phyloP scores from a whole-genome alignment of 257 asterid genomes.

The Scutellaria baicalensis region DNA sequence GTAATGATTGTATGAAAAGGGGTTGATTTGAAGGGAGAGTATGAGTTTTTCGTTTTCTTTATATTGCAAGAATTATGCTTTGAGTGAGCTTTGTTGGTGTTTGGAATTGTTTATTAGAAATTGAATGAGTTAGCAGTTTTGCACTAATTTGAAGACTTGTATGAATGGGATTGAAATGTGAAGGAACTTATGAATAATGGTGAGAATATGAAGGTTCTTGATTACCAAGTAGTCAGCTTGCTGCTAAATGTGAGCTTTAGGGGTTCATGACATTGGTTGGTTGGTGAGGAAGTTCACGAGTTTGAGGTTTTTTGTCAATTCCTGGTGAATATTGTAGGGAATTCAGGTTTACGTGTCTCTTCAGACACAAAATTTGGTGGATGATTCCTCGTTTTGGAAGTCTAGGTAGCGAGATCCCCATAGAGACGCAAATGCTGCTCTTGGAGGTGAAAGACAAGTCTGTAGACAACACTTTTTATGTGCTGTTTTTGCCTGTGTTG shows the following conservation, averaged over 20 bases:
- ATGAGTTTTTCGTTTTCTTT: neutral
- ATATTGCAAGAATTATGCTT: neutral
- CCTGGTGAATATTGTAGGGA: constrained; percentile 25
- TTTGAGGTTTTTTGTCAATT: neutral
- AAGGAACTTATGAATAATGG: neutral
- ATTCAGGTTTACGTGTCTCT: constrained; percentile 36
- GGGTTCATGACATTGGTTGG: neutral
- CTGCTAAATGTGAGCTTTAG: neutral
- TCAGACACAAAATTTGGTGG: constrained; percentile 58
- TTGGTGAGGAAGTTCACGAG: neutral
- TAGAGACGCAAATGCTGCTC: constrained; percentile 52
- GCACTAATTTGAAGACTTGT: neutral
- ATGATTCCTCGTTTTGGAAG: constrained; percentile 51
- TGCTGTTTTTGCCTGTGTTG: constrained; percentile 45
- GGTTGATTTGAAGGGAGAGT: neutral
- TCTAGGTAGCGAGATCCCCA: constrained; percentile 30
- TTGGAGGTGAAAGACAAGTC: constrained; percentile 37
- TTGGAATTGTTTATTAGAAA: neutral
- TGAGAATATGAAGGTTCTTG: neutral
- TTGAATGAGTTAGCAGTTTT: neutral
- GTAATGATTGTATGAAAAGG: too few species aligned
- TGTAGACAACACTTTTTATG: constrained; percentile 26
- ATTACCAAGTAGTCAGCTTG: too few species aligned
- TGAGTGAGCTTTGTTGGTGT: neutral
- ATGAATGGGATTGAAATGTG: neutral